Conservation (phyloP, 805 yeast species). For the Candida sakaeoensis region DNA sequence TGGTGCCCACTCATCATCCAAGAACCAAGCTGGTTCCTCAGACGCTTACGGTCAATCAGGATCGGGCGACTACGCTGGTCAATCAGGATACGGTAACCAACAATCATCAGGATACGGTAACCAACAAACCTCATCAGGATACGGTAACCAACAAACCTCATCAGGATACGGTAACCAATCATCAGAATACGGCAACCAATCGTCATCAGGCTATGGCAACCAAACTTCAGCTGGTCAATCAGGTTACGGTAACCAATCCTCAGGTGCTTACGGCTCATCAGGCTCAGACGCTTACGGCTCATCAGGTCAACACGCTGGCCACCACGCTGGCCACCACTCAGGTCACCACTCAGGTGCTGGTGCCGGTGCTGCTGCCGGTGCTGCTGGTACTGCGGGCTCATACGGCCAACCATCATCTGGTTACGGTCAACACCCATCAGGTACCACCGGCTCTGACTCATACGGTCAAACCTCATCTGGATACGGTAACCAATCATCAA, state of each 20-base stretch:
- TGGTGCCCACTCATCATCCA: constrained; percentile 11
- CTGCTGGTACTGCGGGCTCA: constrained; percentile 10
- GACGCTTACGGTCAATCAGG: constrained; percentile 13
- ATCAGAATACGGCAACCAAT: constrained; percentile 4
- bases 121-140: constrained; percentile 6
- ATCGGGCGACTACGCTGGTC: constrained; percentile 14
- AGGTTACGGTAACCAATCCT: constrained; percentile 10
- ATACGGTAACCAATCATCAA: constrained; percentile 3
- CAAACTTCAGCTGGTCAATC: constrained; percentile 7
- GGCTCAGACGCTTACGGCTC: constrained; percentile 8
- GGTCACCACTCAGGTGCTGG: constrained; percentile 11
- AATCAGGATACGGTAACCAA: constrained; percentile 11
- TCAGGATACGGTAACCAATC: constrained; percentile 10
- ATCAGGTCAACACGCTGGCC: constrained; percentile 4
- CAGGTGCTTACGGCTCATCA: constrained; percentile 11
- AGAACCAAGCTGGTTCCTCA: constrained; percentile 12
- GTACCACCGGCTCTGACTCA: constrained; percentile 9
- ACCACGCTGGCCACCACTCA: constrained; percentile 7
- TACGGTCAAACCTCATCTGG: constrained; percentile 10
- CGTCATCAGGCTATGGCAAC: constrained; percentile 7
- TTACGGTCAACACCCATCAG: constrained; percentile 1
- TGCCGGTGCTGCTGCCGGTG: constrained; percentile 10
- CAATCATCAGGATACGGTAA: constrained; percentile 5
- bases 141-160: constrained; percentile 4
- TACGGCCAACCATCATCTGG: constrained; percentile 7